Evolutionary conservation across 768 basidiomycete genomes (phyloP).

Genomic region (Amanita muscaria): DNA sequence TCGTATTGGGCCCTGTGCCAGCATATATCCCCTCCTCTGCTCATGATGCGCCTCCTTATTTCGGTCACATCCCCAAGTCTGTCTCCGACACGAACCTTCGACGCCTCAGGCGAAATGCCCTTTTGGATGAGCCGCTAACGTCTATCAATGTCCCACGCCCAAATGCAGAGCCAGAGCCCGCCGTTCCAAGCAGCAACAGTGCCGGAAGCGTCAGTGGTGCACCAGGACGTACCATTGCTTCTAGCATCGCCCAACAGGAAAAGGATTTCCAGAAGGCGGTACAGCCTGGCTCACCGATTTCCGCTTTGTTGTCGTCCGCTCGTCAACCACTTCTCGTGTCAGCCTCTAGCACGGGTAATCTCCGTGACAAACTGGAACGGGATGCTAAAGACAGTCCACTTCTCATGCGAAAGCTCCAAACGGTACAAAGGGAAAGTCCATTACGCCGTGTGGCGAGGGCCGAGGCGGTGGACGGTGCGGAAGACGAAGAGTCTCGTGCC

Average conservation of each 20-base stretch:
- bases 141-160: conserved; percentile 34
- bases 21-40: conserved; percentile 73
- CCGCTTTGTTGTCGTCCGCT: conserved; percentile 82
- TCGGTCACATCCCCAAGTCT: conserved; percentile 51
- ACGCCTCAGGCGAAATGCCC: conserved; percentile 50
- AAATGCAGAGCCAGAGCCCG: conserved; percentile 7
- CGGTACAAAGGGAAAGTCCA: too few relatives aligned
- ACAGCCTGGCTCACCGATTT: conserved; percentile 91
- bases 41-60: conserved; percentile 68
- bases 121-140: conserved; percentile 50
- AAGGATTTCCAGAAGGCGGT: conserved; percentile 96
- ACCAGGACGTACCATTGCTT: conserved; percentile 36
- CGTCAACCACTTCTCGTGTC: conserved; percentile 78
- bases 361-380: conserved; percentile 5
- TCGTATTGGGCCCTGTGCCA: conserved; percentile 75
- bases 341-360: conserved; percentile 19
- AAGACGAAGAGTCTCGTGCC: conserved; percentile 27
- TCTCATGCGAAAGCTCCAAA: too few relatives aligned
- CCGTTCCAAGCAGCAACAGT: conserved; percentile 1
- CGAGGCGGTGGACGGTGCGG: conserved; percentile 25
- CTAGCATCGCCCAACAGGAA: conserved; percentile 78
- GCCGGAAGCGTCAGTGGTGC: background rate
- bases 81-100: conserved; percentile 64
- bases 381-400: too few relatives aligned
- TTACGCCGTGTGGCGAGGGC: conserved; percentile 16